Base-by-base conservation (phyloP, 164 flowering plant species). In the Aristolochia fimbriata region DNA sequence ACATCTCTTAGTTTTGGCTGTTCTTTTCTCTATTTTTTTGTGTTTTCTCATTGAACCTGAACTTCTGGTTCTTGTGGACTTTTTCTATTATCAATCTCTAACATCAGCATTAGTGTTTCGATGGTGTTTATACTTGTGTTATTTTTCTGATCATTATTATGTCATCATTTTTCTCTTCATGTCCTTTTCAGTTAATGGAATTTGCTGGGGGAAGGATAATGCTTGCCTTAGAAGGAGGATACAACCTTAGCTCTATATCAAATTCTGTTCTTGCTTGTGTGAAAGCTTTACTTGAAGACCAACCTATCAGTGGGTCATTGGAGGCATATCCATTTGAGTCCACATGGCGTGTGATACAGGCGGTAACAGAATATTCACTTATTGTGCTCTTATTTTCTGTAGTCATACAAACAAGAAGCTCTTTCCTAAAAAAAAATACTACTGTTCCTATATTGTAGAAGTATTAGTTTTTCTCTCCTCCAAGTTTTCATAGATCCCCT, bases 151-250 rank as follows among this genome's bases (percentile, higher is more conserved):
- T 49, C 3, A 49, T 49, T 17, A 5, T 17, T 6, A 20, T 17
- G 51, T 55, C 11, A 56, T 56, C 60, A 23, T 2, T 14, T 31
- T 47, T 68, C 6, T 54, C 55, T 30, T 54, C 46, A 43, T 66
- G 0, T 58, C 8, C 25, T 54, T 62, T 65, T 70, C 74, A 94
- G 99, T 71, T 94, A 71, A 80, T 86, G 91, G 81, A 83, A 59
- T 91, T 91, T 71, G 91, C 96, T 4, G 67, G 73, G 25, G 96
- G 99, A 52, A 91, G 76, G 68, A 78, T 94, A 70, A 75, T 94
- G 31, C 76, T 94, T 78, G 84, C 88, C 57, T 75, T 94, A 65
- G 99, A 94, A 76, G 99, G 99, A 43, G 97, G 99, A 56, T 94
- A 94, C 63, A 87, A 94, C 74, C 91, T 91, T n/a, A 67, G 72